Evolutionary conservation across 306 rosid genomes (phyloP).

Genomic region (Fagus sylvatica): DNA sequence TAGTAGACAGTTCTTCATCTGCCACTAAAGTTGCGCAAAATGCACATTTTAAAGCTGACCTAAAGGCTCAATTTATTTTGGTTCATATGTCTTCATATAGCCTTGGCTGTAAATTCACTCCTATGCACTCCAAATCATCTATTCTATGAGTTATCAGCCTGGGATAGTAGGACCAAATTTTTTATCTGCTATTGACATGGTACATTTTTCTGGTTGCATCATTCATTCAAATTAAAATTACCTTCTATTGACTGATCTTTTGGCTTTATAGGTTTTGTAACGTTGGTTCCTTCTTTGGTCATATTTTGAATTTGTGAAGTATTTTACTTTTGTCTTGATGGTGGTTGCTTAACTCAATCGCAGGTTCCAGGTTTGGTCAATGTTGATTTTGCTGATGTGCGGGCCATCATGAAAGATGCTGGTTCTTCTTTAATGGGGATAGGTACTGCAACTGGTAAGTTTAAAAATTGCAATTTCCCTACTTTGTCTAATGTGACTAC

Average conservation of each 20-base stretch:
- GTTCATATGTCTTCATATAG: not conserved
- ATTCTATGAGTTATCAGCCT: too few species aligned
- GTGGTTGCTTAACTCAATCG: conserved; percentile 16
- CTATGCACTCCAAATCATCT: not conserved
- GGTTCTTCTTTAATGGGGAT: conserved; percentile 94
- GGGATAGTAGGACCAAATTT: too few species aligned
- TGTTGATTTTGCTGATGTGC: conserved; percentile 95
- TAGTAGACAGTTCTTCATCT: too few species aligned
- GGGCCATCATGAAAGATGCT: conserved; percentile 89
- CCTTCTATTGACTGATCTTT: not conserved
- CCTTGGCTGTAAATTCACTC: not conserved
- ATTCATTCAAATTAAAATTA: not conserved
- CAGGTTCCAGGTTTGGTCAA: conserved; percentile 90
- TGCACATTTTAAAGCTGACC: not conserved
- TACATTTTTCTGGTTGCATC: not conserved
- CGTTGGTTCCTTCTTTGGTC: not conserved
- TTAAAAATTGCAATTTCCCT: not conserved
- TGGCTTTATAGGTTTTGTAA: not conserved
- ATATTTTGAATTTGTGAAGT: not conserved
- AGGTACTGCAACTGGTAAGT: conserved; percentile 83
- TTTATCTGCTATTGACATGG: too few species aligned
- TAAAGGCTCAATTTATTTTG: not conserved
- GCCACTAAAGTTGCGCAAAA: not conserved
- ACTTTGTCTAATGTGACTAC: not conserved
- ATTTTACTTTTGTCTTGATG: not conserved